Conservation (phyloP, 148 eudicot species). For the Suaeda aralocaspica region DNA sequence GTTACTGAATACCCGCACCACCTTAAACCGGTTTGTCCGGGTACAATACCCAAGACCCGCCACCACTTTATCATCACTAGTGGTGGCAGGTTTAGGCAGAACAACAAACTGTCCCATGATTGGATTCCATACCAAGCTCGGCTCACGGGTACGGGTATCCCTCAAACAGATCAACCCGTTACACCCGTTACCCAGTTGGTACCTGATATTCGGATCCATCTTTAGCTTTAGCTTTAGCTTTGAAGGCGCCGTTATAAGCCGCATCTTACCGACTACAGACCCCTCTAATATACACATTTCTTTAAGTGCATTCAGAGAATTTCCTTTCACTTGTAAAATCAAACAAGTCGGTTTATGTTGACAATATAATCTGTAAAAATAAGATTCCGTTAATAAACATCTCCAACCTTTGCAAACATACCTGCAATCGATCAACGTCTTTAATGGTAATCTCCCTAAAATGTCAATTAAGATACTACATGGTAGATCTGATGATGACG, state of each 20-base stretch:
- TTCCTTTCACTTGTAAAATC: slow-evolving; percentile 25
- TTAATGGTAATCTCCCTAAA: slow-evolving; percentile 35
- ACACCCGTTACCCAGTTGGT: slow-evolving; percentile 38
- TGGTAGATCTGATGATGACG: slow-evolving; percentile 27
- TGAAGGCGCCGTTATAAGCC: no score
- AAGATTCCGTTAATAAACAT: slow-evolving; percentile 25
- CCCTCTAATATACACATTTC: no score
- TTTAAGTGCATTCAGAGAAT: slow-evolving; percentile 9
- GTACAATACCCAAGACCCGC: slow-evolving; percentile 36
- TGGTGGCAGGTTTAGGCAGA: slow-evolving; percentile 19
- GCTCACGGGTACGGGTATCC: slow-evolving; percentile 24
- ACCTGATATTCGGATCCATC: slow-evolving; percentile 10
- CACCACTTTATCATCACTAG: slow-evolving; percentile 20
- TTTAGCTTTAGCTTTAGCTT: no score
- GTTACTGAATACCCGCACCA: slow-evolving; percentile 22
- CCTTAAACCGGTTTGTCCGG: slow-evolving; percentile 25
- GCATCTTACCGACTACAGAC: no score
- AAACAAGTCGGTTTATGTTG: slow-evolving; percentile 23
- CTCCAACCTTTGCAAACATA: slow-evolving; percentile 48
- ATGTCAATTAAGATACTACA: slow-evolving; percentile 34
- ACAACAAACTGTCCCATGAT: slow-evolving; percentile 28
- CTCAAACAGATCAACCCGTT: slow-evolving; percentile 39
- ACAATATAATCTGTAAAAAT: slow-evolving; percentile 29
- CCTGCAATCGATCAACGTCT: slow-evolving; percentile 31
- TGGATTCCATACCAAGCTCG: slow-evolving; percentile 35